phyloP scores from a whole-genome alignment of 192 early-diverging fungal species.

The Dissophora globulifera region DNA sequence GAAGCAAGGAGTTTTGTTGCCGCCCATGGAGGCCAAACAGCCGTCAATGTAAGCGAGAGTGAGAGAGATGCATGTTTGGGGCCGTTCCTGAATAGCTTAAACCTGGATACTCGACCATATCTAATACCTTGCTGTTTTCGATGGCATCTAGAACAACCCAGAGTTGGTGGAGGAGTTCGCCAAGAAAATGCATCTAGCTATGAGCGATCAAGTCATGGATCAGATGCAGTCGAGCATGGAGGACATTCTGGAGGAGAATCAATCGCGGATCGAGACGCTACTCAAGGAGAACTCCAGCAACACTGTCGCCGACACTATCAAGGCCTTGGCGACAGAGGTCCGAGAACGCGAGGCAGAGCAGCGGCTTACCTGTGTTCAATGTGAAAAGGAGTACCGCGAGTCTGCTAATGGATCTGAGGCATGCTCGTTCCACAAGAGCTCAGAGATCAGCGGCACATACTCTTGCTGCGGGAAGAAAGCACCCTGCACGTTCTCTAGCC shows the following conservation, averaged over 20 bases:
- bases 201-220: conserved; percentile 53
- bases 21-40: conserved; percentile 54
- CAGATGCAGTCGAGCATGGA: conserved; percentile 52
- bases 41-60: conserved; percentile 39
- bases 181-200: conserved; percentile 41
- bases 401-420: conserved; percentile 46
- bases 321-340: conserved; percentile 38
- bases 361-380: conserved; percentile 50
- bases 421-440: conserved; percentile 48
- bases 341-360: conserved; percentile 48
- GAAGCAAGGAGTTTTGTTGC: conserved; percentile 57
- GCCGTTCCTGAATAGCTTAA: too few relatives aligned
- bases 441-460: conserved; percentile 15
- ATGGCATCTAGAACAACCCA: conserved; percentile 31
- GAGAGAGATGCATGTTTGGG: too few relatives aligned
- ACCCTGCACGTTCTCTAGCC: conserved; percentile 31
- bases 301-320: conserved; percentile 44
- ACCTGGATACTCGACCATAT: too few relatives aligned
- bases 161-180: conserved; percentile 53
- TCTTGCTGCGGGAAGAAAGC: conserved; percentile 49
- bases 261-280: conserved; percentile 26
- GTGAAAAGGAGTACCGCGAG: conserved; percentile 46
- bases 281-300: conserved; percentile 50
- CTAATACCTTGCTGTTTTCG: neutral
- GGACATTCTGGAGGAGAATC: conserved; percentile 50